Conservation (phyloP, 306 rosid species). For the Vigna mungo region DNA sequence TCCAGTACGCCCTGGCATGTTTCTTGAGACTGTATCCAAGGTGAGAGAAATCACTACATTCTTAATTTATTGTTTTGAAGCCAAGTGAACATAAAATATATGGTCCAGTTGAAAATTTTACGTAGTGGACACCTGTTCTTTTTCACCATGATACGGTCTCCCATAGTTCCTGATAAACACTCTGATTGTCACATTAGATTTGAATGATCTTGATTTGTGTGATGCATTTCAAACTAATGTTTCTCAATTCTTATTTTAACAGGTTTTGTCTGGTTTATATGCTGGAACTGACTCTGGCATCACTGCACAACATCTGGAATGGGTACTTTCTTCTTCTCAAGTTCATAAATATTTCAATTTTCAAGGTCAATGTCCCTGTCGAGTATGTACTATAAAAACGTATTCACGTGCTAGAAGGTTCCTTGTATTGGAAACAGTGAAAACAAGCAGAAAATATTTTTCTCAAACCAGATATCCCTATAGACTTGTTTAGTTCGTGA, state of each 20-base stretch:
- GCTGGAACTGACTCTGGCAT: slow-evolving; percentile 83
- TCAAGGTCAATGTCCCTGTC: neutral
- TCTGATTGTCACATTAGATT: slow-evolving; percentile 10
- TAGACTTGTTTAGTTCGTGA: too few species aligned
- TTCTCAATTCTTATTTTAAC: slow-evolving; percentile 36
- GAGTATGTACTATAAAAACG: neutral
- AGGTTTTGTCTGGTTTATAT: slow-evolving; percentile 94
- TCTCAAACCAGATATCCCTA: too few species aligned
- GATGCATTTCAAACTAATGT: slow-evolving; percentile 13
- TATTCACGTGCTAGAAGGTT: too few species aligned
- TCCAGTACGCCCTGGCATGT: slow-evolving; percentile 98
- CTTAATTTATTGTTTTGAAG: slow-evolving; percentile 30
- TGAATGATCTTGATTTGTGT: slow-evolving; percentile 23
- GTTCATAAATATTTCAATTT: slow-evolving; percentile 18
- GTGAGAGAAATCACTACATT: slow-evolving; percentile 46
- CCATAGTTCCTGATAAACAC: slow-evolving; percentile 4
- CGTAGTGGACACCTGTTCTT: neutral
- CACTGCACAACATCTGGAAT: slow-evolving; percentile 94
- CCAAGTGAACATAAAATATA: slow-evolving; percentile 28
- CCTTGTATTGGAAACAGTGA: too few species aligned
- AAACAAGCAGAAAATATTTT: too few species aligned
- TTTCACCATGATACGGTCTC: slow-evolving; percentile 19
- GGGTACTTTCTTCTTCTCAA: slow-evolving; percentile 60
- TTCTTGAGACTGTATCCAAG: slow-evolving; percentile 93
- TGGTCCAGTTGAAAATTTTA: slow-evolving; percentile 35